Base-by-base conservation (phyloP, 768 basidiomycete genomes). In the Naganishia friedmannii region DNA sequence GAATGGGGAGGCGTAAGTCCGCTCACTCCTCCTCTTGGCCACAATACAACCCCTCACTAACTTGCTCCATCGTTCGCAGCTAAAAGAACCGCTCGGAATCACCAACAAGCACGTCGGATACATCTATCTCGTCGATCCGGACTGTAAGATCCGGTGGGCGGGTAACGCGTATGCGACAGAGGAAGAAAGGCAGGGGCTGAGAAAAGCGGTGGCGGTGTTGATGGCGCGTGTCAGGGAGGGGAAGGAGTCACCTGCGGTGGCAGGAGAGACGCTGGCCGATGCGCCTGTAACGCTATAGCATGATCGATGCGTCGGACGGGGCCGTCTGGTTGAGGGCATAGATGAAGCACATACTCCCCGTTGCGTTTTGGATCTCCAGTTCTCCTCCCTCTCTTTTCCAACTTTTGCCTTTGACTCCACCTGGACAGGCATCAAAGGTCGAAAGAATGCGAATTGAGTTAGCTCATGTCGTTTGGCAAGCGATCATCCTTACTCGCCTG, bases 101-200 rank as follows among this genome's bases (percentile, higher is more conserved):
- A 86, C 87, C 34, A 98, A 97, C 82, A 89, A 88, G 78, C 88
- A 90, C 76, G 86, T 97, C 34, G 95, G 94, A 23, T 96, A 95
- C 77, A 88, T 94, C 17, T 98, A 90, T 77, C 84, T 98, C 15
- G 87, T 97, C 31, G 95, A 98, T 77, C 86, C 88, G 79, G 87
- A 91, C 70, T 78, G 88, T 71, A 90, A 88, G 79, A 86, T 98
- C 56, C 86, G 95, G 23, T 98, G 95, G 95, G 94, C 90, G 0
- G 95, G 87, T 12, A 90, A 92, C 73, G 92, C 89, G 8, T 90
- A 91, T 74, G 91, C 93, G 0, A 89, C 86, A 70, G 77, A 80
- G 3, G 88, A 91, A 70, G 94, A 97, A 79, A 83, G 85, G 2
- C 82, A 86, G 68, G 85, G 87, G 15, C 82, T 96, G 66, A 84